Evolutionary conservation across 768 basidiomycete genomes (phyloP).

Genomic region (Gymnopilus junonius): DNA sequence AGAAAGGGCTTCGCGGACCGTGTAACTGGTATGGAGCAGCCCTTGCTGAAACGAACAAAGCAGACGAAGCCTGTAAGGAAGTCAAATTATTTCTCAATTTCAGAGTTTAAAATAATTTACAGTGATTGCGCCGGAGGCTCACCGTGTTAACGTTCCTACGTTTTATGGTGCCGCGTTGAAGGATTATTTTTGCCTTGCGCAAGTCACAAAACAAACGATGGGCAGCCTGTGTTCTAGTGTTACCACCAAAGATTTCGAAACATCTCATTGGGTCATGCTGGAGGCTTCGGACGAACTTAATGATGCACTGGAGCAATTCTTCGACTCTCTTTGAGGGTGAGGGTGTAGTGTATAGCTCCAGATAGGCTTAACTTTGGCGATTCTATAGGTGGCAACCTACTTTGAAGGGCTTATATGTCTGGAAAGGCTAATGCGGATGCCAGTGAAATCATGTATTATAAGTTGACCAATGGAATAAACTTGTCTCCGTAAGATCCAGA

Average conservation of each 20-base stretch:
- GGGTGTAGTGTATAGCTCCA: too few relatives aligned
- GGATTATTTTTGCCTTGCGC: not conserved
- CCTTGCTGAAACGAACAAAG: not conserved
- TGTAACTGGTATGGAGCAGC: not conserved
- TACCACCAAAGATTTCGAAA: not conserved
- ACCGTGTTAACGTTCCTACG: not conserved
- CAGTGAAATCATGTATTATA: not conserved
- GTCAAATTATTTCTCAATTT: too few relatives aligned
- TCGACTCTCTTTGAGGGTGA: not conserved
- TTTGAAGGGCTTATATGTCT: too few relatives aligned
- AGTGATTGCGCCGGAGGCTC: not conserved
- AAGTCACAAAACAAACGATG: not conserved
- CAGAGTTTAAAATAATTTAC: not conserved
- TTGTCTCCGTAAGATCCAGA: too few relatives aligned
- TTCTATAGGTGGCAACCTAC: too few relatives aligned
- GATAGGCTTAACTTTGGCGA: too few relatives aligned
- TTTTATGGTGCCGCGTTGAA: not conserved
- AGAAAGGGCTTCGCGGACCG: not conserved
- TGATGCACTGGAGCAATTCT: not conserved
- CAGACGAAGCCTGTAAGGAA: not conserved
- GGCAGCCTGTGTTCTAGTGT: not conserved
- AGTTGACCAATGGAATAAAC: not conserved
- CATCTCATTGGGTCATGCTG: not conserved
- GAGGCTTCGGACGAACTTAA: not conserved
- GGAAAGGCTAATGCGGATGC: too few relatives aligned